phyloP scores from a whole-genome alignment of 306 rosid species.

The Cucurbita maxima region DNA sequence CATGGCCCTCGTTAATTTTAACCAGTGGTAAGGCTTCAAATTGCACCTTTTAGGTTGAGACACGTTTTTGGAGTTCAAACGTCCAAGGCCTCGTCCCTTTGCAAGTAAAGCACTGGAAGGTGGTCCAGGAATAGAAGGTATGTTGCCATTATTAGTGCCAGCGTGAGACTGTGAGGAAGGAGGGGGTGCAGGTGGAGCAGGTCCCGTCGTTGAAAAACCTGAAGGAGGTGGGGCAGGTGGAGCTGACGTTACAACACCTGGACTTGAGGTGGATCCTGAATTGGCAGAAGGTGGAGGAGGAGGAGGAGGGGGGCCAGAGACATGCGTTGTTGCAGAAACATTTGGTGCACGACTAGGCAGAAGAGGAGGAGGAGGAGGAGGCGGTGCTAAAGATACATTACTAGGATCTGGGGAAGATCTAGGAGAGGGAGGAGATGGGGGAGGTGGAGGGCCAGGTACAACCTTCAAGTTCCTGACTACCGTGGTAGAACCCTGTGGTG shows the following conservation, averaged over 20 bases:
- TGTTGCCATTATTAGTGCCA: slow-evolving; percentile 23
- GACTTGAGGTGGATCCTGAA: slow-evolving; percentile 17
- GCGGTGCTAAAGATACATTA: slow-evolving; percentile 25
- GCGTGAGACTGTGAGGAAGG: slow-evolving; percentile 22
- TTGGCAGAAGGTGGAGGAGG: slow-evolving; percentile 27
- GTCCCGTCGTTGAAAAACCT: slow-evolving; percentile 13
- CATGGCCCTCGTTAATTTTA: slow-evolving; percentile 85
- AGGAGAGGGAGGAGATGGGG: slow-evolving; percentile 31
- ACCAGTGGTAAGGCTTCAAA: slow-evolving; percentile 95
- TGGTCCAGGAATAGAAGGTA: slow-evolving; percentile 64
- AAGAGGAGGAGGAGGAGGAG: slow-evolving; percentile 53
- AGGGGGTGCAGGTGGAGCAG: slow-evolving; percentile 57
- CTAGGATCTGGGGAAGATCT: slow-evolving; percentile 17
- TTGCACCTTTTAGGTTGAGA: slow-evolving; percentile 47
- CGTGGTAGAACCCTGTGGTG: neutral
- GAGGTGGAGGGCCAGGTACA: slow-evolving; percentile 28
- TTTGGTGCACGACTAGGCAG: slow-evolving; percentile 12
- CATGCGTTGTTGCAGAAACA: slow-evolving; percentile 11
- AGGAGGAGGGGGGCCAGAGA: slow-evolving; percentile 33
- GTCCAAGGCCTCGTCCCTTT: slow-evolving; percentile 57
- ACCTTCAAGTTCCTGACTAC: neutral
- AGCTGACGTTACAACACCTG: slow-evolving; percentile 16
- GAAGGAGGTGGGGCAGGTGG: slow-evolving; percentile 64
- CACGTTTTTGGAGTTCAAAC: slow-evolving; percentile 30
- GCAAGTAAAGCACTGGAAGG: slow-evolving; percentile 46